Conservation (phyloP, 2,329 filamentous ascomycete genomes). For the Colletotrichum cuscutae region DNA sequence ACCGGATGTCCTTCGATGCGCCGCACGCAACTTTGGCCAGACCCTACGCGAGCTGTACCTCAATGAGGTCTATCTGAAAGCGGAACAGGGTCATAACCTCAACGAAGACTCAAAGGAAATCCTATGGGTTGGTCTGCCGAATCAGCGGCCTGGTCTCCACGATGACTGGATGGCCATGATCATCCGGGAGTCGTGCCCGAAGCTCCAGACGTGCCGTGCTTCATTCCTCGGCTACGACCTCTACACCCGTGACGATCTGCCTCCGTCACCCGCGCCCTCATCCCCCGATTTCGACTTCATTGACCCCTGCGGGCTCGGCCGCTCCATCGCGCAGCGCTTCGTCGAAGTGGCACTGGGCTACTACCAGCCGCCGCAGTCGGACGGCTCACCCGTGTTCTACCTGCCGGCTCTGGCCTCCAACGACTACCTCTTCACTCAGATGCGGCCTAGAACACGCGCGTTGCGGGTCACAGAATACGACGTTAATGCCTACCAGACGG, state of each 20-base stretch:
- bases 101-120: conserved; percentile 47
- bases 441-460: conserved; percentile 36
- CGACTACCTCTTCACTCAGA: conserved; percentile 38
- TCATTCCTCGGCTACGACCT: conserved; percentile 56
- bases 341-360: conserved; percentile 56
- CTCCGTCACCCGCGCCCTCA: conserved; percentile 31
- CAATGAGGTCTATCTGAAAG: conserved; percentile 57
- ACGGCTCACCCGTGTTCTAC: conserved; percentile 33
- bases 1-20: conserved; percentile 47
- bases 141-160: conserved; percentile 48
- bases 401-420: conserved; percentile 35
- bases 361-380: conserved; percentile 49
- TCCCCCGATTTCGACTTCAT: conserved; percentile 49
- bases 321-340: conserved; percentile 56
- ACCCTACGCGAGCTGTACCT: conserved; percentile 57
- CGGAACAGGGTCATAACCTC: conserved; percentile 45
- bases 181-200: conserved; percentile 47
- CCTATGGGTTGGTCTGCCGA: conserved; percentile 59
- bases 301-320: conserved; percentile 53
- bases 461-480: conserved; percentile 47
- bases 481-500: conserved; percentile 48
- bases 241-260: conserved; percentile 47
- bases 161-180: conserved; percentile 55
- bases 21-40: conserved; percentile 47
- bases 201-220: conserved; percentile 54